A percentile compares a stretch with the other conserved stretches of the same genome.
phyloP scores from a whole-genome alignment of 495 filamentous ascomycete species.

The Lasiosphaeria hispida region DNA sequence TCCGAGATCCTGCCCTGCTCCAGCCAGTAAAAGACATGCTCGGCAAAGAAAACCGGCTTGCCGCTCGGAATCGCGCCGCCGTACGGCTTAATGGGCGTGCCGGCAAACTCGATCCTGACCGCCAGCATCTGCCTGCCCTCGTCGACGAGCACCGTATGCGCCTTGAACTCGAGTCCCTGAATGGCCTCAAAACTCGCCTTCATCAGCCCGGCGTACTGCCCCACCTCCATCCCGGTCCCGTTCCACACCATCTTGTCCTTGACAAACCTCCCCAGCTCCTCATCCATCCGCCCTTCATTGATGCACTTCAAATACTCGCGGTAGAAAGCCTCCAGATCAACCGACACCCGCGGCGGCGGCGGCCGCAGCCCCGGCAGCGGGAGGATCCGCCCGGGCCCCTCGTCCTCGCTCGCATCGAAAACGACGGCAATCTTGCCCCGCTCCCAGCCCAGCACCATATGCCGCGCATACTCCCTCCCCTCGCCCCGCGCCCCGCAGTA shows the following conservation, averaged over 20 bases:
- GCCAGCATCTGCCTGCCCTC: constrained; percentile 28
- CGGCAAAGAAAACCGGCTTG: constrained; percentile 25
- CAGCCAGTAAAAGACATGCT: constrained; percentile 37
- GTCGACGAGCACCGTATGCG: constrained; percentile 24
- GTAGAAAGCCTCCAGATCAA: constrained; percentile 23
- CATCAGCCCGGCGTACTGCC: constrained; percentile 30
- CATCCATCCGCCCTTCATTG: constrained; percentile 27
- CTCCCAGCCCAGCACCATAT: constrained; percentile 36
- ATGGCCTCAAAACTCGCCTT: constrained; percentile 25
- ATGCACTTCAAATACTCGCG: constrained; percentile 29
- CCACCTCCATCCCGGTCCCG: constrained; percentile 19
- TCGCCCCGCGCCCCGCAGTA: too few species aligned
- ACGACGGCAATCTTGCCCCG: constrained; percentile 15
- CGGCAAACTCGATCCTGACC: constrained; percentile 29
- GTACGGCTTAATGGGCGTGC: constrained; percentile 26
- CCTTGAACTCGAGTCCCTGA: constrained; percentile 23
- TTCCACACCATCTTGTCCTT: constrained; percentile 28
- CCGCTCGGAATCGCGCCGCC: constrained; percentile 23
- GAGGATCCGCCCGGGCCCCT: constrained; percentile 22
- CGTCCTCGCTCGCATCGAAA: constrained; percentile 8
- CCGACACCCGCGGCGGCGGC: constrained; percentile 17
- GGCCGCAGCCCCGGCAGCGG: constrained; percentile 9
- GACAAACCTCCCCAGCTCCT: constrained; percentile 27
- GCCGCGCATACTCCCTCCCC: background rate
- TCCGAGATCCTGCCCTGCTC: constrained; percentile 33